These are phyloP conservation scores for Pestalotiopsis sp. DNA, from an alignment of 2,329 filamentous ascomycete species.

Conservation along the genomic window DNA sequence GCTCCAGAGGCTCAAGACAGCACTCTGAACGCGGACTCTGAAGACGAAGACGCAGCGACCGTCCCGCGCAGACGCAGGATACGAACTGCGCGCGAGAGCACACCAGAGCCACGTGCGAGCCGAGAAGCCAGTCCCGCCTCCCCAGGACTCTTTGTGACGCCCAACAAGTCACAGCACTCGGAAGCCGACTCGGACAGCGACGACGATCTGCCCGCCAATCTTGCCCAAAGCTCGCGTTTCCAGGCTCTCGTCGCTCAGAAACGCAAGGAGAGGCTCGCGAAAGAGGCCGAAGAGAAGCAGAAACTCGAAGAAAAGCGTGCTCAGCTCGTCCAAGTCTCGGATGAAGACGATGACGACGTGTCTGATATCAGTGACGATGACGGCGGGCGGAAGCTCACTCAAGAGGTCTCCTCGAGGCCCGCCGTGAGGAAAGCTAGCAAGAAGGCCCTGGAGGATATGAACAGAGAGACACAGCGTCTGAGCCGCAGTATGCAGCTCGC, in stretches of 20 bases:
- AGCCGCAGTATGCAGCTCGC: conserved; percentile 87
- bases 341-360: conserved; percentile 54
- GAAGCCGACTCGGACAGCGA: conserved; percentile 43
- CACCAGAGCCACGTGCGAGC: conserved; percentile 30
- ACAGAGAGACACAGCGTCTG: conserved; percentile 89
- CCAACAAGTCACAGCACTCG: conserved; percentile 29
- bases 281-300: conserved; percentile 61
- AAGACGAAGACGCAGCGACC: conserved; percentile 28
- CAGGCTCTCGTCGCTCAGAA: conserved; percentile 75
- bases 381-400: conserved; percentile 67
- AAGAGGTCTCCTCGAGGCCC: conserved; percentile 60
- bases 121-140: conserved; percentile 40
- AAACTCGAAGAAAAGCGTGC: conserved; percentile 46
- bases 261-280: conserved; percentile 69
- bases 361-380: conserved; percentile 65
- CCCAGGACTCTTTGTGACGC: conserved; percentile 61
- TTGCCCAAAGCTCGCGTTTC: conserved; percentile 61
- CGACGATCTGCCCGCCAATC: conserved; percentile 46
- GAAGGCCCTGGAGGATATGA: conserved; percentile 94
- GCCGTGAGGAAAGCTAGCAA: conserved; percentile 85
- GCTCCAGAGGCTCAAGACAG: neutral
- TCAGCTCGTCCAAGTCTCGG: conserved; percentile 42
- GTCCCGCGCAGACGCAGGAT: conserved; percentile 27
- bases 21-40: conserved; percentile 15
- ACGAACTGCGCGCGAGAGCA: conserved; percentile 25